Percentiles rank a stretch among this genome's conserved stretches.
Evolutionary conservation across 768 basidiomycete genomes (phyloP).

Genomic region (Mrakia blollopis): DNA sequence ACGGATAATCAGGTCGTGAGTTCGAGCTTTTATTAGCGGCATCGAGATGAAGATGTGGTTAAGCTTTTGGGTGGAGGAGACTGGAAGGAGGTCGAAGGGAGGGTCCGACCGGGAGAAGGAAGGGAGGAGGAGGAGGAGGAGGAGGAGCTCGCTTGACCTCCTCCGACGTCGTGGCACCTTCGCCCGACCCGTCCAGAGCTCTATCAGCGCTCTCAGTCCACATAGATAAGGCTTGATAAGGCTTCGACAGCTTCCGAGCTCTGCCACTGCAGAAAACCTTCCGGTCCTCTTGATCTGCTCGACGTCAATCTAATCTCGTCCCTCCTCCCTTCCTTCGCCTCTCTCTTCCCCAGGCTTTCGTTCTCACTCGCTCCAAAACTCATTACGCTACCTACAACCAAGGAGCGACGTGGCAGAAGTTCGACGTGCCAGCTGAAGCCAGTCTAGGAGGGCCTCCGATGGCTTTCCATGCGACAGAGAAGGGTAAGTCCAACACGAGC

Average conservation of each 20-base stretch:
- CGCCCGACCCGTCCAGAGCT: no score
- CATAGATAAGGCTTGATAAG: no score
- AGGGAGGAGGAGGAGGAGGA: not conserved
- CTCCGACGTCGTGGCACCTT: no score
- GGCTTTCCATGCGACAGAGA: conserved; percentile 76
- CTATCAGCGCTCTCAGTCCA: no score
- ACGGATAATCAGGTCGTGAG: conserved; percentile 69
- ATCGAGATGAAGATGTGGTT: not conserved
- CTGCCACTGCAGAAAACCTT: no score
- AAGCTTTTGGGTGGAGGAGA: not conserved
- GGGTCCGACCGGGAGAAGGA: not conserved
- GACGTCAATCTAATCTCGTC: conserved; percentile 1
- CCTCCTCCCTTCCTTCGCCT: conserved; percentile 3
- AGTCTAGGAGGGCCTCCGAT: conserved; percentile 55
- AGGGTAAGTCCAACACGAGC: conserved; percentile 51
- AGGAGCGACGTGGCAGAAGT: conserved; percentile 80
- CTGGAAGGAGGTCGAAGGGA: not conserved
- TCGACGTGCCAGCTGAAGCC: conserved; percentile 55
- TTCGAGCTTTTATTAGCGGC: conserved; percentile 27
- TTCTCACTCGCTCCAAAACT: conserved; percentile 63
- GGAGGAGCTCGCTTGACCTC: no score
- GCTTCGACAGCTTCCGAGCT: no score
- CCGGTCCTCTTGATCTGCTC: not conserved
- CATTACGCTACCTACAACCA: conserved; percentile 87
- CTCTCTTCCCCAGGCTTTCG: conserved; percentile 64